A percentile compares a stretch with the other conserved stretches of the same genome.
phyloP scores from a whole-genome alignment of 1,139 yeast genomes.

The Kodamaea arcana region DNA sequence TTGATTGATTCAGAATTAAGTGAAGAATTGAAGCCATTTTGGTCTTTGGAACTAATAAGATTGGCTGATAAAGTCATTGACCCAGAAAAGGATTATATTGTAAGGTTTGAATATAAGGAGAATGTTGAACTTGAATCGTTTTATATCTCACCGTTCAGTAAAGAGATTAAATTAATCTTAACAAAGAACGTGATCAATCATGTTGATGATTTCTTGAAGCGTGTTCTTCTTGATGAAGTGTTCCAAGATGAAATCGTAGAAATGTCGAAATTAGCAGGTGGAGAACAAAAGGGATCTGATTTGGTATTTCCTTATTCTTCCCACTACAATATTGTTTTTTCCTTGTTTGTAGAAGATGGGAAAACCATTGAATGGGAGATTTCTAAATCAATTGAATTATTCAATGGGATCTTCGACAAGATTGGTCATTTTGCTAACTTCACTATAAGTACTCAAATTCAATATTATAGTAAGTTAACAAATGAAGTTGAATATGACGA shows the following conservation, averaged over 20 bases:
- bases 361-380: slow-evolving; percentile 39
- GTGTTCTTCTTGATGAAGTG: slow-evolving; percentile 31
- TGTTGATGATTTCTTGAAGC: slow-evolving; percentile 31
- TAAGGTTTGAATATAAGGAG: slow-evolving; percentile 18
- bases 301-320: slow-evolving; percentile 57
- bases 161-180: slow-evolving; percentile 23
- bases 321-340: slow-evolving; percentile 62
- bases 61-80: slow-evolving; percentile 8
- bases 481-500: slow-evolving; percentile 23
- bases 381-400: slow-evolving; percentile 21
- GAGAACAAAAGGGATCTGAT: slow-evolving; percentile 18
- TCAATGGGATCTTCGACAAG: slow-evolving; percentile 25
- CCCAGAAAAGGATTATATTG: slow-evolving; percentile 16
- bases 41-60: slow-evolving; percentile 25
- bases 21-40: slow-evolving; percentile 22
- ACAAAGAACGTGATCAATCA: slow-evolving; percentile 24
- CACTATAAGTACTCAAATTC: slow-evolving; percentile 75
- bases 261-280: slow-evolving; percentile 14
- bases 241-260: slow-evolving; percentile 34
- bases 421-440: slow-evolving; percentile 59
- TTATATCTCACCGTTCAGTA: slow-evolving; percentile 33
- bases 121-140: slow-evolving; percentile 13
- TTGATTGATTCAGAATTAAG: slow-evolving; percentile 24
- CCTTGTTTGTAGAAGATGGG: slow-evolving; percentile 45
- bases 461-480: slow-evolving; percentile 54